These are phyloP conservation scores for Solanum hybrid DNA, from an alignment of 305 asterid species.

Conservation along the genomic window DNA sequence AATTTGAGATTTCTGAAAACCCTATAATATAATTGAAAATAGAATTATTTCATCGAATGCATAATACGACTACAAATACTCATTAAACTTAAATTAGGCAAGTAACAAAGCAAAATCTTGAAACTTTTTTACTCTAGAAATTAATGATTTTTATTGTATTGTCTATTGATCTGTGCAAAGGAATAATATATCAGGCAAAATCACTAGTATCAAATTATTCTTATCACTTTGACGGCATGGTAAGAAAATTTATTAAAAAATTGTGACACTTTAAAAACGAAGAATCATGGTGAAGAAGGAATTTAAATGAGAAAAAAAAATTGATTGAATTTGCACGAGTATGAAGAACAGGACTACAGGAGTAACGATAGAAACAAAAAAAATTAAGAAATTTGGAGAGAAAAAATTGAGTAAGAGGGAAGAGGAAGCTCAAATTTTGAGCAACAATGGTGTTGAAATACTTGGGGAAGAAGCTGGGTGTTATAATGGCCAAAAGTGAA, in stretches of 20 bases:
- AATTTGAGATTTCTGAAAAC: background rate
- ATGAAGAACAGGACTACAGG: background rate
- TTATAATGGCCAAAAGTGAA: background rate
- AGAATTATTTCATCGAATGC: background rate
- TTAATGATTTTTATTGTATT: background rate
- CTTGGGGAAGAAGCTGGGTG: background rate
- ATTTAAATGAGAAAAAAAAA: background rate
- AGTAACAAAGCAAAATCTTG: background rate
- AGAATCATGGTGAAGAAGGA: background rate
- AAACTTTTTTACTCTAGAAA: background rate
- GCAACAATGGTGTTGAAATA: background rate
- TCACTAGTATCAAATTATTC: background rate
- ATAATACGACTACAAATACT: background rate
- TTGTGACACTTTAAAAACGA: background rate
- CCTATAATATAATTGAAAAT: background rate
- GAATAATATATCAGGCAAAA: background rate
- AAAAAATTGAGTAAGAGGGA: background rate
- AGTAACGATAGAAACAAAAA: background rate
- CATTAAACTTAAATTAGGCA: background rate
- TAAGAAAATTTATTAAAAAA: too few relatives aligned
- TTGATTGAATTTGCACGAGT: background rate
- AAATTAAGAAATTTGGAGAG: background rate
- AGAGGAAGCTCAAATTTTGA: background rate
- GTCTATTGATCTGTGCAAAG: background rate
- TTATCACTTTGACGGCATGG: background rate